A percentile compares a stretch with the other conserved stretches of the same genome.
Conservation (phyloP, 2,329 filamentous ascomycete genomes). For the Trichoderma pleuroti region DNA sequence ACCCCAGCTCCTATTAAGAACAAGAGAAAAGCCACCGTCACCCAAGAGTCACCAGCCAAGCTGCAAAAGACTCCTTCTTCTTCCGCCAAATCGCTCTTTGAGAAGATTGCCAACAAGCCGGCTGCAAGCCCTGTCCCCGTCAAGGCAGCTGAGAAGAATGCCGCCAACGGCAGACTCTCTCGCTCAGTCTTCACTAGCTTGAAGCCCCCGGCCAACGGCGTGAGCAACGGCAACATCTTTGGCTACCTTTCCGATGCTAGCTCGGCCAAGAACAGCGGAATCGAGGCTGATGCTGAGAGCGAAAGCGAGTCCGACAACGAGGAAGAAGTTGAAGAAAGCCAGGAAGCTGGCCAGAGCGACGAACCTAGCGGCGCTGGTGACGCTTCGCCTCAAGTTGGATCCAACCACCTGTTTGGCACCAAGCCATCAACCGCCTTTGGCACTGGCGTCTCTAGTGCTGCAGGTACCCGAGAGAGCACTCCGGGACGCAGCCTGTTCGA, state of each 20-base stretch:
- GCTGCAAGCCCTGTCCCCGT: constrained; percentile 33
- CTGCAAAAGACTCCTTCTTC: constrained; percentile 50
- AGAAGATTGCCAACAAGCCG: constrained; percentile 54
- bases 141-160: constrained; percentile 25
- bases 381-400: constrained; percentile 35
- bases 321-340: constrained; percentile 34
- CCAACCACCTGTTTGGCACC: constrained; percentile 25
- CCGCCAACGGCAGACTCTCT: constrained; percentile 37
- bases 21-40: constrained; percentile 49
- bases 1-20: constrained; percentile 40
- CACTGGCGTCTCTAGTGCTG: constrained; percentile 34
- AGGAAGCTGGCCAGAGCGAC: constrained; percentile 42
- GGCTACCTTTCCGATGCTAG: constrained; percentile 56
- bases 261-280: constrained; percentile 52
- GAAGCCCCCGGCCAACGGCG: constrained; percentile 30
- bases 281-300: constrained; percentile 46
- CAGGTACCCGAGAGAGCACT: constrained; percentile 44
- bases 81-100: constrained; percentile 54
- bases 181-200: constrained; percentile 43
- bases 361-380: constrained; percentile 41
- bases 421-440: constrained; percentile 31
- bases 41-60: constrained; percentile 48
- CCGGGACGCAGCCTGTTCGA: constrained; percentile 54
- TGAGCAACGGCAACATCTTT: constrained; percentile 48
- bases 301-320: constrained; percentile 35